Evolutionary conservation across 352 stramenopile species (phyloP).

Genomic region (Peronosclerospora sorghi): DNA sequence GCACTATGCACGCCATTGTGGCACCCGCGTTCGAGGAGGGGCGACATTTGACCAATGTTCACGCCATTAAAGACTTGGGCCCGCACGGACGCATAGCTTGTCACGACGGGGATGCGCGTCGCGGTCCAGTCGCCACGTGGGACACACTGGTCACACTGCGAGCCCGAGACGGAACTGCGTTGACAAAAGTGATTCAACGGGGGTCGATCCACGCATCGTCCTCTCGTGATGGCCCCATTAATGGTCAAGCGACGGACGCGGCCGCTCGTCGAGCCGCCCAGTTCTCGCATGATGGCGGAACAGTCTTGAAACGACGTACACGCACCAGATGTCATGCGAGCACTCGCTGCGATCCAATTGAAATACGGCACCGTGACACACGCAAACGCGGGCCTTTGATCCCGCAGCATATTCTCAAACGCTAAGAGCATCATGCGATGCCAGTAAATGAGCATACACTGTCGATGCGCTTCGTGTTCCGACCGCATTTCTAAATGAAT

Average conservation of each 20-base stretch:
- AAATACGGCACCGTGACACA: slow-evolving; percentile 77
- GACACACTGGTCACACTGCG: slow-evolving; percentile 30
- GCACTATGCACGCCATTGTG: slow-evolving; percentile 54
- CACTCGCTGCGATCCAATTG: slow-evolving; percentile 56
- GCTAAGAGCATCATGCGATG: slow-evolving; percentile 48
- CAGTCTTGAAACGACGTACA: slow-evolving; percentile 40
- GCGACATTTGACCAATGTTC: slow-evolving; percentile 50
- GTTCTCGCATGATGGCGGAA: slow-evolving; percentile 25
- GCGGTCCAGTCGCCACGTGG: slow-evolving; percentile 32
- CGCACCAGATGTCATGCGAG: slow-evolving; percentile 18
- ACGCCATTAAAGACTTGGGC: slow-evolving; percentile 33
- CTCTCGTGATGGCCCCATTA: slow-evolving; percentile 28
- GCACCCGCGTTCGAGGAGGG: slow-evolving; percentile 27
- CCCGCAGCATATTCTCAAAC: slow-evolving; percentile 80
- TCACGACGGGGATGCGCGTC: slow-evolving; percentile 15
- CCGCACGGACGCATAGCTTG: slow-evolving; percentile 35
- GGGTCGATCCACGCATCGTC: slow-evolving; percentile 23
- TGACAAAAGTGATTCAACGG: slow-evolving; percentile 57
- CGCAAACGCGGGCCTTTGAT: slow-evolving; percentile 28
- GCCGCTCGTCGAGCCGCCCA: slow-evolving; percentile 25
- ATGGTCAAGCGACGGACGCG: slow-evolving; percentile 20
- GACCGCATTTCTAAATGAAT: slow-evolving; percentile 55
- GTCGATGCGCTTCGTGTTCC: slow-evolving; percentile 32
- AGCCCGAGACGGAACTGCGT: slow-evolving; percentile 7
- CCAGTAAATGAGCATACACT: slow-evolving; percentile 82